Evolutionary conservation across 192 early-diverging fungal species (phyloP).

Genomic region (Mortierella claussenii): DNA sequence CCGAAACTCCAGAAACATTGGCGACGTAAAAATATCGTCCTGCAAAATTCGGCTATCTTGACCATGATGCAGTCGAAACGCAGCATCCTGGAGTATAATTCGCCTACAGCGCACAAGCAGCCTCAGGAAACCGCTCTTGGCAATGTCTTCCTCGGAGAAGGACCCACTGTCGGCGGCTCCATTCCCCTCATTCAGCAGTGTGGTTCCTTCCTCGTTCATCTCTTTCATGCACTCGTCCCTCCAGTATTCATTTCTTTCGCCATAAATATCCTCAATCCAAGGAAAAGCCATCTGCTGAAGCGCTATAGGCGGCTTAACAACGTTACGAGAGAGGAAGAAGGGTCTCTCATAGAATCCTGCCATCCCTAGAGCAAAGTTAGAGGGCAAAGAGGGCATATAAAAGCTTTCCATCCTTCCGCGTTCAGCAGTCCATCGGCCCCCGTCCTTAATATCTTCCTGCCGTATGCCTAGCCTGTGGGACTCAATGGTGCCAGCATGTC

Average conservation of each 20-base stretch:
- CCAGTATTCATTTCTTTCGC: conserved; percentile 6
- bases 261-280: conserved; percentile 21
- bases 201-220: conserved; percentile 14
- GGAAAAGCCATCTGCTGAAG: conserved; percentile 16
- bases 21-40: conserved; percentile 10
- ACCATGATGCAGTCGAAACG: conserved; percentile 5
- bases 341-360: conserved; percentile 18
- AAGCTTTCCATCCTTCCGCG: conserved; percentile 14
- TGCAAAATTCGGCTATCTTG: conserved; percentile 8
- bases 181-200: background rate
- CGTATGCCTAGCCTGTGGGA: conserved; percentile 3
- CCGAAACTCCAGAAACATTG: conserved; percentile 5
- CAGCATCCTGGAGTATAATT: conserved; percentile 33
- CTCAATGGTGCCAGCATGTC: conserved; percentile 12
- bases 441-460: conserved; percentile 14
- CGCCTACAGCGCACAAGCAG: conserved; percentile 18
- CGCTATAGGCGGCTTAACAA: background rate
- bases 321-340: conserved; percentile 12
- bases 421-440: conserved; percentile 16
- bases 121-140: conserved; percentile 18
- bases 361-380: conserved; percentile 16
- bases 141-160: conserved; percentile 3
- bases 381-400: conserved; percentile 7
- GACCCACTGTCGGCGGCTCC: background rate
- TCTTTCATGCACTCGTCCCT: conserved; percentile 9